Base-by-base conservation (phyloP, 495 filamentous ascomycete species). In the Talaromyces wortmannii region DNA sequence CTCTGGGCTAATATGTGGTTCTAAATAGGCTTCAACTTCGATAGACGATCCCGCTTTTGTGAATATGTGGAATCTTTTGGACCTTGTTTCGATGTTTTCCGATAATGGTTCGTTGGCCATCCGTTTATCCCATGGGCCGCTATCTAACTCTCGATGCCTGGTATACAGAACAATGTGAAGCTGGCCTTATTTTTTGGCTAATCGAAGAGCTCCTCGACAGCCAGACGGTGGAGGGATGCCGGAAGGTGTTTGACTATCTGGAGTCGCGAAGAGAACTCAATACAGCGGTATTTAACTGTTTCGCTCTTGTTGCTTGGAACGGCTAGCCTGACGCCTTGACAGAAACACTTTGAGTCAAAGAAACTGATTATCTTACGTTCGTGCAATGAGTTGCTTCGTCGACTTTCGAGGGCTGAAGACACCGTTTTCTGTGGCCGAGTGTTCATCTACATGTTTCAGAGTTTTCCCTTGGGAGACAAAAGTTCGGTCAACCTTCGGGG, bases 381-480 rank as follows among this genome's bases (percentile, higher is more conserved):
- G 17, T 97, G 95, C 75, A 99, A 97, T 69, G 95, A 97, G 69
- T 79, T 99, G 3, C 81, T 97, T 7, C 84, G 94, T 48, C 80
- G 94, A 53, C 77, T 99, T 4, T 97, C 94, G 3, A 79, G 95
- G 47, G 91, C 94, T 4, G 91, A 97, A 63, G 95, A 99, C 70
- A 90, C 95, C 0, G 92, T 95, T 3, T 99, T 98, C 68, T 97
- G 92, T 66, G 94, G 94, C 36, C 80, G 92, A 45, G 92, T 99
- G 17, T 96, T 96, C 65, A 95, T 99, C 59, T 99, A 96, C 64
- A 82, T 97, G 55, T 97, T 96, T 68, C 94, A 97, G 67, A 95
- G 89, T 66, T 97, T 97, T 62, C 91, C 94, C 10, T 77, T 97
- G 0, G 91, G 92, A 29, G 94, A 99, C 71, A 92, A 89, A 62